Base-by-base conservation (phyloP, 257 asterid genomes). In the Orobanche coerulescens region DNA sequence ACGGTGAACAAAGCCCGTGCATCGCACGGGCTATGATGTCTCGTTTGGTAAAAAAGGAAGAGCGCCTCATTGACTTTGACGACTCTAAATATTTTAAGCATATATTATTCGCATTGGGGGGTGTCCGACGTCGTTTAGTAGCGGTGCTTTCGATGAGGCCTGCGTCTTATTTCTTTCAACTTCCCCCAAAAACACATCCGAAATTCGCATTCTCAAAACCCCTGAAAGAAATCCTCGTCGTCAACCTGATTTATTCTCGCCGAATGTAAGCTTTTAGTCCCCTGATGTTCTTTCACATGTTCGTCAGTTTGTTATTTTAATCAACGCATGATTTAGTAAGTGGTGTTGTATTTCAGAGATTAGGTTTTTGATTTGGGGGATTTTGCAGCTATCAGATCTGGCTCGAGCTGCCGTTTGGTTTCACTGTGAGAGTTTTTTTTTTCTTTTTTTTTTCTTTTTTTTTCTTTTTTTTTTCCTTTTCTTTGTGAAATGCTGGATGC, bases 241-340 rank as follows among this genome's bases (percentile, higher is more conserved):
- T 8, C 13, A 46, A 23, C 64, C 61, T 40, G 71, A 71, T 73
- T 36, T 20, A 37, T 37, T 23, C 62, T 58, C 59, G 79, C 69
- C 26, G 47, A 56, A 78, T 80, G 83, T 78, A 71, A 51, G 51
- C 44, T 44, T 59, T 50, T 33, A 56, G 57, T 62, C 26, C 42
- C 20, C 24, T 56, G n/a, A 20, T 26, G 40, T 47, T 49, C 40
- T 9, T 48, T 23, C 7, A 47, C 4, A 1, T 5, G 12, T 22
- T 75, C 30, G 20, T 5, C 7, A 1, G 34, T 44, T 43, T 14
- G 44, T 67, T n/a, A n/a, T 46, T 20, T 46, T 26, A 2, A n/a
- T 37, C 13, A 16, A 64, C 16, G 73, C 62, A 10, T 55, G 68
- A 47, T 47, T 64, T 46, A 6, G 24, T 54, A 51, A 33, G 40